These are phyloP conservation scores for Agaricus blazei DNA, from an alignment of 768 basidiomycete species.

Conservation along the genomic window DNA sequence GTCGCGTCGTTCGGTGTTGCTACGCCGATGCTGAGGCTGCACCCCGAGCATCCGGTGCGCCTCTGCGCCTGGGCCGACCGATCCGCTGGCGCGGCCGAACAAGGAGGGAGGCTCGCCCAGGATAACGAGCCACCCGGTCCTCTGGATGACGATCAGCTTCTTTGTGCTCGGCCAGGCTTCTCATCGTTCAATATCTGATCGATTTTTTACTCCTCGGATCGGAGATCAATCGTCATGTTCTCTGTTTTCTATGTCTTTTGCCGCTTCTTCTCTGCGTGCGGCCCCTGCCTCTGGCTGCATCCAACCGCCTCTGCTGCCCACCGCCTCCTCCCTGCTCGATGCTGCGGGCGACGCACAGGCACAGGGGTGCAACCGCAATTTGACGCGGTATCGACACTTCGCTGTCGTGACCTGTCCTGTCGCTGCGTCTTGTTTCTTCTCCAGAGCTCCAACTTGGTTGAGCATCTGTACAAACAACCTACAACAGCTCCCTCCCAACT, in stretches of 20 bases:
- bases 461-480: constrained; percentile 1
- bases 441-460: not conserved
- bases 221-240: not conserved
- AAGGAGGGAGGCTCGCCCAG: not conserved
- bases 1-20: not conserved
- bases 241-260: not conserved
- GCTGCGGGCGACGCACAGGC: not conserved
- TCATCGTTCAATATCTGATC: not conserved
- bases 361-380: not conserved
- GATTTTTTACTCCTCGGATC: constrained; percentile 7
- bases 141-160: constrained; percentile 4
- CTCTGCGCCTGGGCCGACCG: not conserved
- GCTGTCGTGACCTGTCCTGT: constrained; percentile 11
- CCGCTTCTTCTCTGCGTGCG: not conserved
- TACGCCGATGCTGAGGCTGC: not conserved
- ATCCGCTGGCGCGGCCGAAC: not conserved
- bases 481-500: constrained; percentile 4
- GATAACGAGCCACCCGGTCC: not conserved
- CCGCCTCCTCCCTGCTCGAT: not conserved
- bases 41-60: not conserved
- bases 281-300: not conserved
- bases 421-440: constrained; percentile 5
- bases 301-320: not conserved
- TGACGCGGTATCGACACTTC: constrained; percentile 4
- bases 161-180: not conserved